Conservation (phyloP, 2,329 filamentous ascomycete species). For the Diaporthe eres region DNA sequence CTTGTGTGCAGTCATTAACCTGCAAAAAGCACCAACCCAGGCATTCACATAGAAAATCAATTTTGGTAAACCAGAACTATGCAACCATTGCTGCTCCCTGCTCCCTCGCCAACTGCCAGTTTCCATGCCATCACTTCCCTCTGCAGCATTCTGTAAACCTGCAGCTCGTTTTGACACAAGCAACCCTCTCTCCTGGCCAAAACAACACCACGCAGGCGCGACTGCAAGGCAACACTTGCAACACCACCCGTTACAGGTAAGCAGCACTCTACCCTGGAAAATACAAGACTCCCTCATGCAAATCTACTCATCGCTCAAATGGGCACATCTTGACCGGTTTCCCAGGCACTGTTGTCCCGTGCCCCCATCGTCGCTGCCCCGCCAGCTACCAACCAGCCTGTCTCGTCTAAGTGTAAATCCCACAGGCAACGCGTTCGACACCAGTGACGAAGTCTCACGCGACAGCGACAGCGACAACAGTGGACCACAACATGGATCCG, state of each 20-base stretch:
- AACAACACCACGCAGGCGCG: neutral
- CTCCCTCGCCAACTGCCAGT: neutral
- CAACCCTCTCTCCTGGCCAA: neutral
- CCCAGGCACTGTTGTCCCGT: neutral
- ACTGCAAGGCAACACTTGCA: neutral
- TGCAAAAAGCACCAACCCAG: neutral
- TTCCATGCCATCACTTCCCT: neutral
- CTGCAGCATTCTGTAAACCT: neutral
- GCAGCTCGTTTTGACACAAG: neutral
- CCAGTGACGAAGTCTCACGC: neutral
- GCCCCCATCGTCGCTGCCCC: neutral
- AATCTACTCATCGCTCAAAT: neutral
- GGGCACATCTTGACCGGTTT: neutral
- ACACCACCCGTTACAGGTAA: neutral
- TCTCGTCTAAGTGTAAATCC: neutral
- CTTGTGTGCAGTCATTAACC: neutral
- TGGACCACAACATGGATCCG: neutral
- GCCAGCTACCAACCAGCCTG: neutral
- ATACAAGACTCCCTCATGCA: neutral
- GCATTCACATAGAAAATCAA: neutral
- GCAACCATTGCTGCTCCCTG: neutral
- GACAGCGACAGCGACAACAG: neutral
- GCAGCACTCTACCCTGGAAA: neutral
- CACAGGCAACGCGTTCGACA: neutral
- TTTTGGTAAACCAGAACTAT: neutral